These are phyloP conservation scores for Candida qinlingensis DNA, from an alignment of 805 yeast species.

Conservation along the genomic window DNA sequence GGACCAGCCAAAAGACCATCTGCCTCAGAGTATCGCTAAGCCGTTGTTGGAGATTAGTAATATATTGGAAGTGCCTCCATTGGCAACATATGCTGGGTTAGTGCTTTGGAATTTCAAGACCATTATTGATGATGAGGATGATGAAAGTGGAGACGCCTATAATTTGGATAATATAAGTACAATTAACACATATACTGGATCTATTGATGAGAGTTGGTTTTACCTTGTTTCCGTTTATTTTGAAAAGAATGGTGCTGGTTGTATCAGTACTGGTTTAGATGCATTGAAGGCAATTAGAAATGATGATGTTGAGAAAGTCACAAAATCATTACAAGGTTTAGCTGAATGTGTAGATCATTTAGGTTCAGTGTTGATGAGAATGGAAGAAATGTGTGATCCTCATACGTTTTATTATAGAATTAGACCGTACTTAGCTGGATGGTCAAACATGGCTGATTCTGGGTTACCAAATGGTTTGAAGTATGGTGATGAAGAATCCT, in stretches of 20 bases:
- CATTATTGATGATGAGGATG: slow-evolving; percentile 38
- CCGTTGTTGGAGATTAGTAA: slow-evolving; percentile 63
- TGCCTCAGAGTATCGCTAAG: slow-evolving; percentile 64
- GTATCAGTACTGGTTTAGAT: slow-evolving; percentile 60
- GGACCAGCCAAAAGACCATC: slow-evolving; percentile 48
- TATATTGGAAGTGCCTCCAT: slow-evolving; percentile 69
- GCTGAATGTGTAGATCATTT: slow-evolving; percentile 74
- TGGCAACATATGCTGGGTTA: slow-evolving; percentile 83
- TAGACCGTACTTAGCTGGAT: slow-evolving; percentile 89
- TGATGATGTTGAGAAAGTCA: slow-evolving; percentile 37
- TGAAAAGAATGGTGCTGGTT: slow-evolving; percentile 74
- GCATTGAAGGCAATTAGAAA: slow-evolving; percentile 54
- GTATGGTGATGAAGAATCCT: slow-evolving; percentile 61
- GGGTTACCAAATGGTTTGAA: slow-evolving; percentile 77
- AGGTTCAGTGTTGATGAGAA: slow-evolving; percentile 66
- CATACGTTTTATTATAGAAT: slow-evolving; percentile 82
- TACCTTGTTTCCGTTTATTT: slow-evolving; percentile 83
- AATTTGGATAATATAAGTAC: slow-evolving; percentile 71
- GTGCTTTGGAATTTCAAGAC: slow-evolving; percentile 84
- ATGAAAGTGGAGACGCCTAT: slow-evolving; percentile 19
- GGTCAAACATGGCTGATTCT: slow-evolving; percentile 85
- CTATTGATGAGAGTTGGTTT: slow-evolving; percentile 91
- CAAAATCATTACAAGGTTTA: slow-evolving; percentile 47
- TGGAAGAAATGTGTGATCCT: slow-evolving; percentile 95
- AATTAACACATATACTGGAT: slow-evolving; percentile 81